A percentile compares a stretch with the other conserved stretches of the same genome.
Conservation (phyloP, 495 filamentous ascomycete species). For the Penicillium mononematosum region DNA sequence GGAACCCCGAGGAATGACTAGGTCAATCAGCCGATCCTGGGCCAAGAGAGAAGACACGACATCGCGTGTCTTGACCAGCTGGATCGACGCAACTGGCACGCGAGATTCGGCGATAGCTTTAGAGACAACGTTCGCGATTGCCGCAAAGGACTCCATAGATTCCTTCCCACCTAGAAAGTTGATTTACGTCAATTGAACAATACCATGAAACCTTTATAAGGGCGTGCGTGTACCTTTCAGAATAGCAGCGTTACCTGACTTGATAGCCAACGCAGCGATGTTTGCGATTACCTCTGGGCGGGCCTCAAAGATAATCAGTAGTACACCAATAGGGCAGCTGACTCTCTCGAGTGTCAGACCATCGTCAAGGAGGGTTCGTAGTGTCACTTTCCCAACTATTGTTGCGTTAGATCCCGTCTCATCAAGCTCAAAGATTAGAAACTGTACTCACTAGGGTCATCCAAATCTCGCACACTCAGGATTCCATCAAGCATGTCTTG, state of each 20-base stretch:
- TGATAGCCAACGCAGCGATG: constrained; percentile 94
- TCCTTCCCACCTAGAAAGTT: constrained; percentile 74
- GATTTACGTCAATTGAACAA: constrained; percentile 9
- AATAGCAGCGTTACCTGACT: constrained; percentile 96
- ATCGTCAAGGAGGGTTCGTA: constrained; percentile 86
- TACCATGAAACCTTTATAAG: background rate
- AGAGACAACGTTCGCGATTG: constrained; percentile 84
- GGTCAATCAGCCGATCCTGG: constrained; percentile 83
- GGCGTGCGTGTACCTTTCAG: constrained; percentile 66
- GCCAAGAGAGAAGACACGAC: constrained; percentile 80
- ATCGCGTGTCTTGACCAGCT: constrained; percentile 89
- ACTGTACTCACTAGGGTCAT: constrained; percentile 75
- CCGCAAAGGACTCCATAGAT: constrained; percentile 86
- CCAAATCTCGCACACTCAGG: constrained; percentile 78
- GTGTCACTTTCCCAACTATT: constrained; percentile 77
- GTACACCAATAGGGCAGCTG: constrained; percentile 90
- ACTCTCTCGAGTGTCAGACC: constrained; percentile 80
- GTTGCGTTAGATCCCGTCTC: background rate
- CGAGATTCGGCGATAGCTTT: constrained; percentile 68
- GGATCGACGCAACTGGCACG: constrained; percentile 82
- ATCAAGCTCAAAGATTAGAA: background rate
- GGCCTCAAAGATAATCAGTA: constrained; percentile 97
- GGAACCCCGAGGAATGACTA: constrained; percentile 90
- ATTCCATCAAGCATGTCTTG: constrained; percentile 98
- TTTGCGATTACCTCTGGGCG: constrained; percentile 98